Evolutionary conservation across 805 yeast species (phyloP), one percentile per base, ranked within the genome.

Genomic region (Ascoidea tarda): DNA sequence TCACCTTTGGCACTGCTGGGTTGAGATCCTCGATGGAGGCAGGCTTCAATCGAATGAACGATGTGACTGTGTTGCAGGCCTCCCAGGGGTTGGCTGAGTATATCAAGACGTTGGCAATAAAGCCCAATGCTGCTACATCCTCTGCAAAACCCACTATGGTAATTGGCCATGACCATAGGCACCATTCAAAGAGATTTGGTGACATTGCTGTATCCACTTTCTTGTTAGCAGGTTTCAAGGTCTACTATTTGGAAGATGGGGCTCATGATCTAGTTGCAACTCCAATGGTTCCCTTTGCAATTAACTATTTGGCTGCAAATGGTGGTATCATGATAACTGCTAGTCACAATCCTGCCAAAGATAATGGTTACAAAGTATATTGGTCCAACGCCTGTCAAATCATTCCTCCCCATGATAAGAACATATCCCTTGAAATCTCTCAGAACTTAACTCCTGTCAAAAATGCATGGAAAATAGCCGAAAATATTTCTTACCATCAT

Each of bases 321-420:
- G 87, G 82, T 50, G 99, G 98, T 28, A 84, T 91, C 1, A 91
- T 93, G 97, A 82, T 93, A 62, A 93, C 97, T 1, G 97, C 96
- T 0, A 85, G 95, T 0, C 97, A 89, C 66, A 89, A 89, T 61
- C 96, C 96, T 0, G 96, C 97, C 0, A 72, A 72, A 47, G 97
- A 90, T 64, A 88, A 88, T 60, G 98, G 98, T 0, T 91, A 87
- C 68, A 91, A 91, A 63, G 98, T 91, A 0, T 91, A 93, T 69
- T 88, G 93, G 79, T 70, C 74, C 6, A 91, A 91, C 63, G 98
- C 96, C 4, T 91, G 97, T 65, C 98, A 93, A 65, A 93, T 91
- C 57, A 87, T 91, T 49, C 90, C 96, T 1, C 98, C 99, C 0
- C 88, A 83, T 61, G 98, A 93, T 62, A 60, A 61, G 2, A 80